phyloP scores from a whole-genome alignment of 352 stramenopile genomes.

The Phytophthora palmivora region DNA sequence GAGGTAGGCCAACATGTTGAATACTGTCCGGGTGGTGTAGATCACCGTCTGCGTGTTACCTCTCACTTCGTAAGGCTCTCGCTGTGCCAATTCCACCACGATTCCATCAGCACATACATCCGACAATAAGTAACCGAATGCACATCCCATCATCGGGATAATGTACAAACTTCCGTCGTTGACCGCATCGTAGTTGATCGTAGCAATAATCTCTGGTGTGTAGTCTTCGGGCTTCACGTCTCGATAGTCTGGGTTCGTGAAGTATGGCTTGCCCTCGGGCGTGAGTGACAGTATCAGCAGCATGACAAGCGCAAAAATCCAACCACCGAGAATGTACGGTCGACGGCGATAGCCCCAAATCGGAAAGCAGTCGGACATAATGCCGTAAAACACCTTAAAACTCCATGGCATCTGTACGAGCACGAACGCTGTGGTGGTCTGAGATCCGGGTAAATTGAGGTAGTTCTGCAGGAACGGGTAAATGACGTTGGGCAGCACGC shows the following conservation, averaged over 20 bases:
- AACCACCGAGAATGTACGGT: conserved; percentile 64
- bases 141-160: conserved; percentile 54
- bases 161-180: conserved; percentile 49
- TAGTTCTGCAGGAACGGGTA: conserved; percentile 68
- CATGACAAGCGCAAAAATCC: conserved; percentile 45
- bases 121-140: conserved; percentile 55
- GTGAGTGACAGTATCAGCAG: conserved; percentile 50
- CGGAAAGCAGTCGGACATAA: conserved; percentile 68
- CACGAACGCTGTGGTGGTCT: conserved; percentile 50
- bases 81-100: conserved; percentile 57
- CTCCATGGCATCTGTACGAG: conserved; percentile 68
- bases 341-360: conserved; percentile 59
- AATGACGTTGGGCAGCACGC: conserved; percentile 53
- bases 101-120: conserved; percentile 58
- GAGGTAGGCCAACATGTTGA: conserved; percentile 47
- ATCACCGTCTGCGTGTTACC: conserved; percentile 59
- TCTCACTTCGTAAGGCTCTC: conserved; percentile 46
- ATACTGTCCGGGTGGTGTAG: conserved; percentile 52
- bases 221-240: conserved; percentile 53
- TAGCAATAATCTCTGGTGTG: conserved; percentile 49
- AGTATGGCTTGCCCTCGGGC: conserved; percentile 50
- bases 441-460: conserved; percentile 55
- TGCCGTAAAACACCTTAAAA: conserved; percentile 69
- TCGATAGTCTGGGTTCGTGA: conserved; percentile 40
- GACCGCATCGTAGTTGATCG: conserved; percentile 46